Base-by-base conservation (phyloP, 768 basidiomycete genomes). In the Guyanaporus albipodus region DNA sequence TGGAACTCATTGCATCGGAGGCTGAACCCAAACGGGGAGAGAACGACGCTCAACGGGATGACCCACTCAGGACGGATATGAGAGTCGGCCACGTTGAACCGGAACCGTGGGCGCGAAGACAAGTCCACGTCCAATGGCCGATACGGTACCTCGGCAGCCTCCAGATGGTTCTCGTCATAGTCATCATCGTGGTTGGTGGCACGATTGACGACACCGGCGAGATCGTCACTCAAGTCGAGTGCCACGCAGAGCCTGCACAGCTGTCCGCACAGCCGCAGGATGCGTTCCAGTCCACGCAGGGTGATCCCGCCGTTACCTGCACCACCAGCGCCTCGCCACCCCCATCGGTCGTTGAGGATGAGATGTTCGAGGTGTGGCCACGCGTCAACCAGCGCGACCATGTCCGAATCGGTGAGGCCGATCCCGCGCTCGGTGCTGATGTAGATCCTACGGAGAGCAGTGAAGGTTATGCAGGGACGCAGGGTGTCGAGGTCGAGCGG, bases 271-370 rank as follows among this genome's bases (percentile, higher is more conserved):
- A n/a, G n/a, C n/a, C n/a, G 27, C 11, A 28, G 7, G 27, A 28
- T 11, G 27, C 11, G 7, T 28, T 40, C 18, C 51, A 44, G 7
- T 11, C 21, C 8, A 17, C 12, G 10, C n/a, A 50, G 28, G 10
- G 49, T 46, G 48, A 57, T 38, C 15, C 47, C 51, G 0, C 14
- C n/a, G n/a, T n/a, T n/a, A n/a, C n/a, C n/a, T n/a, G n/a, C n/a
- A n/a, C n/a, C n/a, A n/a, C n/a, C n/a, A n/a, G 10, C 3, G 33
- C 1, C 1, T 6, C 44, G 18, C 49, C 52, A 58, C 9, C 49
- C 52, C 48, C 42, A 50, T 3, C 44, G 29, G 19, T 48, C 41
- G 26, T 57, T 48, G 38, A 57, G 33, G 26, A 40, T 4, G 23
- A 58, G 22, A 1, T 26, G 27, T 7, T 40, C 28, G 5, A 58